phyloP scores from a whole-genome alignment of 306 rosid species.

The Hippophae tibetana region DNA sequence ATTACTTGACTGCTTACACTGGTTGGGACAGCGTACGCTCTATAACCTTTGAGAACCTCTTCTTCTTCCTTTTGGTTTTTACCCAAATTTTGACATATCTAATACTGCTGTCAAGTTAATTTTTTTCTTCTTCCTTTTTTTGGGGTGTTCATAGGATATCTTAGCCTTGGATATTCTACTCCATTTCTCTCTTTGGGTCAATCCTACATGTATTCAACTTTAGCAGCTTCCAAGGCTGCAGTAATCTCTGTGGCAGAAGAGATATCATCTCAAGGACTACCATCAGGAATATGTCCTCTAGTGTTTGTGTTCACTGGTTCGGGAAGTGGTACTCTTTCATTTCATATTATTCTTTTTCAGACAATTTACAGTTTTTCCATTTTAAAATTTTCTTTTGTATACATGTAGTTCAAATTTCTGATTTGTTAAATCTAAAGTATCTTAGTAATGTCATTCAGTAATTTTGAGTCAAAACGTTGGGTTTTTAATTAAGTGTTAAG shows the following conservation, averaged over 20 bases:
- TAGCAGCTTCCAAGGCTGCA: conserved; percentile 95
- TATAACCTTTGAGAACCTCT: conserved; percentile 2
- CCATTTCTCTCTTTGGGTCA: conserved; percentile 87
- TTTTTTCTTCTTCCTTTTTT: neutral
- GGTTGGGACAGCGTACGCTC: conserved; percentile 73
- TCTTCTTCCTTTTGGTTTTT: neutral
- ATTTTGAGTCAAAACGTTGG: no score
- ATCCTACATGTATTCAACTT: conserved; percentile 91
- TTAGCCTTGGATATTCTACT: conserved; percentile 91
- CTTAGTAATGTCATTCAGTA: no score
- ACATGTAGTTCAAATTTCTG: no score
- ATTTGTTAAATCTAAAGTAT: no score
- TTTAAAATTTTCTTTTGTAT: no score
- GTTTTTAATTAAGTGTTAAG: no score
- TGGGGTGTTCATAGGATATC: conserved; percentile 41
- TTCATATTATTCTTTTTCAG: neutral
- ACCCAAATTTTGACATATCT: neutral
- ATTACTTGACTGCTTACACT: conserved; percentile 68
- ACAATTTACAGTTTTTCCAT: no score
- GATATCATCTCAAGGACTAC: conserved; percentile 72
- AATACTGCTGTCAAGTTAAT: neutral
- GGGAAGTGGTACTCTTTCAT: conserved; percentile 58
- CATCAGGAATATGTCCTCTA: conserved; percentile 78
- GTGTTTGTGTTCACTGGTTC: conserved; percentile 85
- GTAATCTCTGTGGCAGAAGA: conserved; percentile 92